Base-by-base conservation (phyloP, 2,329 filamentous ascomycete species). In the Fusarium decemcellulare region DNA sequence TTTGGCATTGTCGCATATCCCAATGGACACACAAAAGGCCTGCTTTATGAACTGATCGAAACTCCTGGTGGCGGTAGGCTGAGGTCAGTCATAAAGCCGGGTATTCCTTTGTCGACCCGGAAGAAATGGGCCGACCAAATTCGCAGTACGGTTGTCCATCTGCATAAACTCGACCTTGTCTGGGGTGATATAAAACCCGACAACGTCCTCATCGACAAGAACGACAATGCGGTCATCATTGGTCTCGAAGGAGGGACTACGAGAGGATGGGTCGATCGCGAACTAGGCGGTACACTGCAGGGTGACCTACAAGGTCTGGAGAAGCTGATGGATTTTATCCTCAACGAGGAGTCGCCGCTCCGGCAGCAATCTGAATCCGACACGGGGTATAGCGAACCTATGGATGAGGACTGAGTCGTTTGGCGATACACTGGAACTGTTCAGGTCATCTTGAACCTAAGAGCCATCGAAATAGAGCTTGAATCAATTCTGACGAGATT, bases 311-410 rank as follows among this genome's bases (percentile, higher is more conserved):
- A 48, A 48, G 44, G 44, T 9, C n/a, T 48, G 27, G 29, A 48
- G 44, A 48, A 27, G 44, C n/a, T 48, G 43, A 46, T 46, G 43
- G 43, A 46, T 46, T 46, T 46, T 8, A 46, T 46, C n/a, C 29
- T 46, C 23, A 46, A 46, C 43, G 8, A 46, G 23, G 14, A 46
- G 43, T 46, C 43, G 23, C 43, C 43, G 29, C 43, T n/a, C 23
- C 43, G 23, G 29, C 23, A 15, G 15, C 12, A 30, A 18, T 18
- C 43, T 30, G 15, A 18, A 4, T 46, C 43, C 7, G 43, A 46
- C 43, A 46, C 43, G 23, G 23, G 23, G 18, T 46, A 46, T 23
- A 46, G 43, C 8, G 43, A 46, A 46, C 7, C 14, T 29, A 46
- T 30, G 23, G 43, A 46, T 30, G 23, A 11, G 43, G 14, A 46